Percentiles rank a stretch among this genome's conserved stretches.
Evolutionary conservation across 106 monocot species (phyloP).

Genomic region (Dactylorhiza incarnata): DNA sequence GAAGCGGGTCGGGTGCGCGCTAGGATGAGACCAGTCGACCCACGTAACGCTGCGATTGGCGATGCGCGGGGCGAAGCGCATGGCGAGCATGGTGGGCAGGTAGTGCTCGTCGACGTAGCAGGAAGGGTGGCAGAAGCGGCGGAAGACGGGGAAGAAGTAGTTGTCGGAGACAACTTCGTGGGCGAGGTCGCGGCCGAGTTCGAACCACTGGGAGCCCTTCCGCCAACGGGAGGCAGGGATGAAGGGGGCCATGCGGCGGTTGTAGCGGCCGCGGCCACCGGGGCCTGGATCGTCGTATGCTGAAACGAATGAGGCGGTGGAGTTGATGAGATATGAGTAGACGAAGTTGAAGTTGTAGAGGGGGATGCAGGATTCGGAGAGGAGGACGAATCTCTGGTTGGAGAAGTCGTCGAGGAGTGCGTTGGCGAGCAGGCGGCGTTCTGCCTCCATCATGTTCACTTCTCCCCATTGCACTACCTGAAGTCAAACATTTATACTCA

Average conservation of each 20-base stretch:
- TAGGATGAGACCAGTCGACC: conserved; percentile 64
- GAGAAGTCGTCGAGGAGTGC: conserved; percentile 58
- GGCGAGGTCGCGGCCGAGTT: conserved; percentile 39
- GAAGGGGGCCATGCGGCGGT: conserved; percentile 17
- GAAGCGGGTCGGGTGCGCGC: conserved; percentile 50
- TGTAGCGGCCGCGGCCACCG: conserved; percentile 40
- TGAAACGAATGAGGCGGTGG: conserved; percentile 23
- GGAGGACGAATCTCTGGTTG: conserved; percentile 60
- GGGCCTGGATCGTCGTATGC: conserved; percentile 27
- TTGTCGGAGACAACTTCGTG: conserved; percentile 37
- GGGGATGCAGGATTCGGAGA: conserved; percentile 59
- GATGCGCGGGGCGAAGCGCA: conserved; percentile 14
- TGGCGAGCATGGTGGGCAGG: conserved; percentile 47
- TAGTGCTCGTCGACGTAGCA: conserved; percentile 85
- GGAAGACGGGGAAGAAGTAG: conserved; percentile 37
- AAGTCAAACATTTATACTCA: too few species aligned
- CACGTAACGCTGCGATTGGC: conserved; percentile 77
- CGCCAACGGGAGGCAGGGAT: conserved; percentile 33
- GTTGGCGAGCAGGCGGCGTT: conserved; percentile 52
- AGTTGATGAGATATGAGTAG: conserved; percentile 54
- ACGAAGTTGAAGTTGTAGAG: conserved; percentile 54
- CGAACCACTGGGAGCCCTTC: conserved; percentile 75
- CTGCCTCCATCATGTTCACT: conserved; percentile 57
- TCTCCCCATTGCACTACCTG: conserved; percentile 43
- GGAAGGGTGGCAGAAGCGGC: conserved; percentile 17